Conservation (phyloP, 345 rosid genomes). For the Pugionium dolabratum region DNA sequence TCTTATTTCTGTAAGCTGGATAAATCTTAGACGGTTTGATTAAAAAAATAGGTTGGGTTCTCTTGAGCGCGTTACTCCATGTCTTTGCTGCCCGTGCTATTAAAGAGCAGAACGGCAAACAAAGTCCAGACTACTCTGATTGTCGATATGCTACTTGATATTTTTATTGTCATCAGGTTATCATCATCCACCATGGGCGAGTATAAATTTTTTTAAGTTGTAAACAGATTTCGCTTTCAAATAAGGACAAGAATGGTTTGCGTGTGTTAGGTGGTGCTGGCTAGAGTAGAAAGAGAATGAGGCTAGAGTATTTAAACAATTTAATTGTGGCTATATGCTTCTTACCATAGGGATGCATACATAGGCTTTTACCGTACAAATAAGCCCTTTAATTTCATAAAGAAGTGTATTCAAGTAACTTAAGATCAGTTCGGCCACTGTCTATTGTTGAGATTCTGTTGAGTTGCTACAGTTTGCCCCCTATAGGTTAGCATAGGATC, state of each 20-base stretch:
- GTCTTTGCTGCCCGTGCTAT: neutral
- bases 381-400: neutral
- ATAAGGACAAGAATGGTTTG: neutral
- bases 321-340: neutral
- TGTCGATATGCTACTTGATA: neutral
- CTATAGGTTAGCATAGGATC: neutral
- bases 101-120: neutral
- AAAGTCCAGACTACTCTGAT: neutral
- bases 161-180: neutral
- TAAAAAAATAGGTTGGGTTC: neutral
- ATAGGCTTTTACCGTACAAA: neutral
- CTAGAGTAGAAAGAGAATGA: slow-evolving; percentile 1
- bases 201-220: neutral
- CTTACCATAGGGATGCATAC: neutral
- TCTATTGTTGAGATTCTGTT: neutral
- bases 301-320: neutral
- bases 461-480: neutral
- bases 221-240: neutral
- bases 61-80: neutral
- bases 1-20: slow-evolving; percentile 12
- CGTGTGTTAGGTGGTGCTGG: slow-evolving; percentile 3
- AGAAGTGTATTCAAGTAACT: neutral
- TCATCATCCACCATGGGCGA: neutral
- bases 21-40: neutral
- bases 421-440: neutral